Evolutionary conservation across 1,284 basidiomycete species (phyloP).

Genomic region (Ustilago nuda): DNA sequence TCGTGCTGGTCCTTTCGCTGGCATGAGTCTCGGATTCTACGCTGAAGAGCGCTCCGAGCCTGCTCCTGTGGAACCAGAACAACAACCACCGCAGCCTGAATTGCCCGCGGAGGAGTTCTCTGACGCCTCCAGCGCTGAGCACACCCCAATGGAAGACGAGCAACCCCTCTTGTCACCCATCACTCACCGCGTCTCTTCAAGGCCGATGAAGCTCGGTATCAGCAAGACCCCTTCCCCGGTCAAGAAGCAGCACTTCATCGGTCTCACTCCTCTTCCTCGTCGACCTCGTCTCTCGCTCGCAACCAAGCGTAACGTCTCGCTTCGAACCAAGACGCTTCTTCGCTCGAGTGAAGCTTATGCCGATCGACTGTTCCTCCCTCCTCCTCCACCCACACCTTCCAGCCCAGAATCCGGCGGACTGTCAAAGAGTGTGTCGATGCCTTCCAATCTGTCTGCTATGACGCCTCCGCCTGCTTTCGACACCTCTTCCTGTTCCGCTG

Average conservation of each 20-base stretch:
- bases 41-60: constrained; percentile 45
- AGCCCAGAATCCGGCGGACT: constrained; percentile 12
- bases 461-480: constrained; percentile 13
- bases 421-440: constrained; percentile 50
- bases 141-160: constrained; percentile 29
- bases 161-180: constrained; percentile 4
- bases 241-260: constrained; percentile 44
- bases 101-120: constrained; percentile 18
- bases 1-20: constrained; percentile 45
- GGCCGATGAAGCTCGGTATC: constrained; percentile 30
- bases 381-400: constrained; percentile 25
- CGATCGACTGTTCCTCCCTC: constrained; percentile 48
- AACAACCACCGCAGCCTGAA: constrained; percentile 2
- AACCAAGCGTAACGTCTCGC: constrained; percentile 42
- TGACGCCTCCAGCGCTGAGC: constrained; percentile 27
- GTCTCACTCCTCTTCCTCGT: constrained; percentile 44
- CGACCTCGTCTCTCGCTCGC: constrained; percentile 47
- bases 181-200: constrained; percentile 14
- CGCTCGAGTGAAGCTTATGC: constrained; percentile 45
- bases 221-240: constrained; percentile 48
- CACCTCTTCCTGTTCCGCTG: constrained; percentile 6
- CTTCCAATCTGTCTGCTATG: constrained; percentile 29
- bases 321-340: constrained; percentile 51
- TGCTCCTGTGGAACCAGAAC: neutral
- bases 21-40: constrained; percentile 52